Evolutionary conservation across 2,329 filamentous ascomycete genomes (phyloP), one percentile per base, ranked within the genome.

Genomic region (Fusarium nygamai): DNA sequence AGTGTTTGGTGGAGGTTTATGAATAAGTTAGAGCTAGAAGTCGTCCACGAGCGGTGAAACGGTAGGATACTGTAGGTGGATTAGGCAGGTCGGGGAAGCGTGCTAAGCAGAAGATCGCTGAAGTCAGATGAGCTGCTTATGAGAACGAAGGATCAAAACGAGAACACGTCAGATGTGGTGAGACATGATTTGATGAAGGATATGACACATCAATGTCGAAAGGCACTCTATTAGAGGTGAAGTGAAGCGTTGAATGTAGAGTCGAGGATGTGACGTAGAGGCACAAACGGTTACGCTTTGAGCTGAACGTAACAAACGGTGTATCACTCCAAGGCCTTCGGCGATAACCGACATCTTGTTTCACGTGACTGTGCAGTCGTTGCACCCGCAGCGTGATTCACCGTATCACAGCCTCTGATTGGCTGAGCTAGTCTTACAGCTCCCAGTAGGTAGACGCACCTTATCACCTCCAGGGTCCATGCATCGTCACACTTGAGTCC

Each of bases 31-130:
- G 46, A 56, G 31, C 31, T 39, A 24, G 33, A 69, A 68, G 51
- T 50, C 27, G 34, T 29, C 38, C 38, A 14, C 24, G 31, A 65
- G 46, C 41, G 58, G 47, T 73, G 38, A 56, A 70, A 73, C 56
- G 53, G 61, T 53, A 36, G 38, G 48, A 58, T 46, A 58, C 73
- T 34, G 65, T 70, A 56, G 48, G 39, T 74, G 59, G 66, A 69
- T 74, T 76, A 71, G 73, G 73, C 70, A 75, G 73, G 73, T 76
- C 70, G 63, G 46, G 56, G 57, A 67, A 64, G 61, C 29, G 58
- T 46, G 43, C 57, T 44, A 51, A 63, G 61, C 60, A 73, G 61
- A 61, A 57, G 41, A 63, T 63, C 62, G 46, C 34, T 62, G n/a
- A 39, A 58, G 60, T 62, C 51, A 65, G 53, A 63, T 51, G 39